Base-by-base conservation (phyloP, 2,329 filamentous ascomycete genomes). In the Diaporthe sp. region DNA sequence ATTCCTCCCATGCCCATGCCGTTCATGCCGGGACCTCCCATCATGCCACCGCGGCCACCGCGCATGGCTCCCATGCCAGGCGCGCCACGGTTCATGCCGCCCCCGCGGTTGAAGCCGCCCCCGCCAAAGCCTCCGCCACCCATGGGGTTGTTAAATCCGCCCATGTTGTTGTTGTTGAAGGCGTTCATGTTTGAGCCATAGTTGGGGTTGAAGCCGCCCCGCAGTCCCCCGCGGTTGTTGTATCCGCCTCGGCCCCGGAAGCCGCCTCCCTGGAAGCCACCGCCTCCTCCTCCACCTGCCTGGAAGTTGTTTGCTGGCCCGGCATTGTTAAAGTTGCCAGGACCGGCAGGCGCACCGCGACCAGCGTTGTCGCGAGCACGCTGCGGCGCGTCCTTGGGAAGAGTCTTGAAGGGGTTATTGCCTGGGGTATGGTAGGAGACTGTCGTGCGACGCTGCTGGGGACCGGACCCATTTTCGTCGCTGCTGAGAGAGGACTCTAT, bases 371-470 rank as follows among this genome's bases (percentile, higher is more conserved):
- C 91, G 81, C 95, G 93, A 51, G 89, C 92, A 39, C 94, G 91
- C 79, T 90, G 89, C 0, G 94, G 95, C 0, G 94, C 93, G 82
- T 98, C 96, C 86, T 98, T 98, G 25, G 95, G 96, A 6, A 97
- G 86, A 0, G 95, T 98, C 78, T 94, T 93, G 90, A 98, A 98
- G 0, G 96, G 95, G 82, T 98, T 98, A 78, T 90, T 89, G 65
- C 91, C 90, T 0, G 95, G 92, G 78, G 91, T 93, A 72, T 94
- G 94, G 86, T 95, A 98, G 75, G 91, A 91, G 62, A 94, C 91
- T 1, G 88, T 90, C 13, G 73, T 37, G 22, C 70, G 75, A 19
- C 75, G 74, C 78, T 94, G 90, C 81, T 94, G 94, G 83, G 88
- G 93, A 80, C 83, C 88, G 74, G 85, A 86, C 78, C 87, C 87